Evolutionary conservation across 2,329 filamentous ascomycete genomes (phyloP).

Genomic region (Seiridium cupressi): DNA sequence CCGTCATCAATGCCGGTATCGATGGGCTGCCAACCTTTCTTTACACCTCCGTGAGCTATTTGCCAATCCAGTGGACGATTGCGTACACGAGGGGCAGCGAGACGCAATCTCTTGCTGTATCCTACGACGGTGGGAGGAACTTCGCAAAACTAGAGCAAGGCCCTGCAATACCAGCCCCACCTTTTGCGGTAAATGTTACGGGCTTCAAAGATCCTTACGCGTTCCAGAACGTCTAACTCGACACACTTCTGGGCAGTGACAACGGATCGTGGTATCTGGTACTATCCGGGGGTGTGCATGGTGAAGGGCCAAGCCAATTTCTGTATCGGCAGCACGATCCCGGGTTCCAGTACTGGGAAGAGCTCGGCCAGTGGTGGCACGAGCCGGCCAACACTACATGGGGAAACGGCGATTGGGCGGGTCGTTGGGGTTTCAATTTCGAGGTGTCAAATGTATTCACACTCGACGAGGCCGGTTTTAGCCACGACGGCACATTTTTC

Average conservation of each 20-base stretch:
- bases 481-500: constrained; percentile 35
- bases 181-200: constrained; percentile 38
- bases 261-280: constrained; percentile 35
- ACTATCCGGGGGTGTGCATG: constrained; percentile 38
- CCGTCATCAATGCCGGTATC: constrained; percentile 40
- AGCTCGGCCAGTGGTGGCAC: constrained; percentile 35
- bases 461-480: constrained; percentile 36
- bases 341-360: constrained; percentile 32
- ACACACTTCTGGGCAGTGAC: constrained; percentile 28
- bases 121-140: constrained; percentile 29
- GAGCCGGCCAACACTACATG: constrained; percentile 35
- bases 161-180: constrained; percentile 35
- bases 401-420: constrained; percentile 32
- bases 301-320: constrained; percentile 33
- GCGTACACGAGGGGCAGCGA: constrained; percentile 43
- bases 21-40: constrained; percentile 40
- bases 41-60: constrained; percentile 41
- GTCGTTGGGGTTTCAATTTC: constrained; percentile 41
- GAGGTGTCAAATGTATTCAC: constrained; percentile 42
- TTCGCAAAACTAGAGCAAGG: constrained; percentile 36
- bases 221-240: constrained; percentile 35
- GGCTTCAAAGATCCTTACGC: constrained; percentile 41
- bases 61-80: constrained; percentile 45
- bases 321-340: constrained; percentile 36
- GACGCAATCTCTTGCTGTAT: constrained; percentile 41